These are phyloP conservation scores for Ophiocordyceps camponoti-rufipedis DNA, from an alignment of 2,329 filamentous ascomycete genomes.

Conservation along the genomic window DNA sequence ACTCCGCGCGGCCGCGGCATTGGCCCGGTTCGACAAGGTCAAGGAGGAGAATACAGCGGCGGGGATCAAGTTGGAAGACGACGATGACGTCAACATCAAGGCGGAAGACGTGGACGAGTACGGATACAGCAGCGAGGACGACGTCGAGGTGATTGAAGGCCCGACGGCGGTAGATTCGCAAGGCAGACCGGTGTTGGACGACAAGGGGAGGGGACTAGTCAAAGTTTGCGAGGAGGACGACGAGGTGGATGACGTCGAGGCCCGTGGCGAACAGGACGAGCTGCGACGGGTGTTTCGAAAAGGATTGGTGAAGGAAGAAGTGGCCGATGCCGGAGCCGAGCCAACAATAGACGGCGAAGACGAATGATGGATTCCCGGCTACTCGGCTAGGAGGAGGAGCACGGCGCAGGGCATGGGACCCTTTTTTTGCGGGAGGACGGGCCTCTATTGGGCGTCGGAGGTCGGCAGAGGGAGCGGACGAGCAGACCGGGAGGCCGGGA, in stretches of 20 bases:
- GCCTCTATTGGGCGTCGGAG: no score
- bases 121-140: conserved; percentile 19
- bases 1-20: conserved; percentile 55
- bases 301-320: conserved; percentile 6
- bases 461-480: no score
- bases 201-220: conserved; percentile 47
- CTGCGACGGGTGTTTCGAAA: conserved; percentile 26
- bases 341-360: not conserved
- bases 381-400: no score
- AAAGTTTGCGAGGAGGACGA: conserved; percentile 57
- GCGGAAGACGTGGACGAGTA: conserved; percentile 13
- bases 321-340: no score
- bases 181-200: conserved; percentile 45
- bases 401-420: no score
- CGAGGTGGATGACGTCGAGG: conserved; percentile 25
- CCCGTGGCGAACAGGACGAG: conserved; percentile 40
- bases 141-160: conserved; percentile 25
- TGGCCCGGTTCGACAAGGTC: conserved; percentile 50
- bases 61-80: no score
- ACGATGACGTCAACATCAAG: conserved; percentile 1
- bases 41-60: conserved; percentile 22
- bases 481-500: no score
- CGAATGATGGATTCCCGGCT: no score
- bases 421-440: no score
- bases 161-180: conserved; percentile 43